Evolutionary conservation across 2,329 filamentous ascomycete genomes (phyloP).

Genomic region (Alternaria burnsii): DNA sequence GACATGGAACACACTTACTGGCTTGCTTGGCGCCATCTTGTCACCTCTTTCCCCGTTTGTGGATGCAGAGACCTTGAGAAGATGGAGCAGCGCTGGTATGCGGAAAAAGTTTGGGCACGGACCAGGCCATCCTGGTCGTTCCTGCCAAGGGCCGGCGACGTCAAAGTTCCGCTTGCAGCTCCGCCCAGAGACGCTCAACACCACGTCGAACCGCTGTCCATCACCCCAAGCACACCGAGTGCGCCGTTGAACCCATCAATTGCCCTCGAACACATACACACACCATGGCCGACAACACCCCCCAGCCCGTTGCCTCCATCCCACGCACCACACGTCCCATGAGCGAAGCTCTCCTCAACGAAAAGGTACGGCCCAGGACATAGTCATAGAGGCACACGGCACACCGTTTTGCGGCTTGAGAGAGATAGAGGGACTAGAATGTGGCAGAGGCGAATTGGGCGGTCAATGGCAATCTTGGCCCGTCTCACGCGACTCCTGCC

Average conservation of each 20-base stretch:
- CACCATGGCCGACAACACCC: conserved; percentile 67
- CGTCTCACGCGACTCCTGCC: conserved; percentile 22
- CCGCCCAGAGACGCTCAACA: conserved; percentile 33
- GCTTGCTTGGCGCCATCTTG: conserved; percentile 35
- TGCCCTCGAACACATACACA: conserved; percentile 29
- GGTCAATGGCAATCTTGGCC: not conserved
- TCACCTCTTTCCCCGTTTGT: conserved; percentile 13
- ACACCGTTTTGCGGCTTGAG: not conserved
- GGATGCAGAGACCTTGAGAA: conserved; percentile 5
- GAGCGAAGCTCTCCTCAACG: conserved; percentile 97
- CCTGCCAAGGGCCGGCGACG: conserved; percentile 34
- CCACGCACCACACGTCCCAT: conserved; percentile 79
- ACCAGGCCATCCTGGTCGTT: conserved; percentile 17
- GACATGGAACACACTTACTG: conserved; percentile 16
- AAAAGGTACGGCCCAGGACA: conserved; percentile 75
- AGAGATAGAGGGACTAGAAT: not conserved
- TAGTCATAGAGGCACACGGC: not conserved
- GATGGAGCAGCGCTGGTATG: conserved; percentile 11
- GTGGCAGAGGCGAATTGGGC: not conserved
- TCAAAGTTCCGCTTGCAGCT: conserved; percentile 40
- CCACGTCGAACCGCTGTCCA: conserved; percentile 24
- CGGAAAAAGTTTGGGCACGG: conserved; percentile 34
- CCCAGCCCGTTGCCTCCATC: conserved; percentile 66
- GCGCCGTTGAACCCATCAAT: conserved; percentile 37
- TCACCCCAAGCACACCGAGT: conserved; percentile 26